Evolutionary conservation across 164 flowering plant genomes (phyloP), one percentile per base, ranked within the genome.

Genomic region (Berberis thunbergii): DNA sequence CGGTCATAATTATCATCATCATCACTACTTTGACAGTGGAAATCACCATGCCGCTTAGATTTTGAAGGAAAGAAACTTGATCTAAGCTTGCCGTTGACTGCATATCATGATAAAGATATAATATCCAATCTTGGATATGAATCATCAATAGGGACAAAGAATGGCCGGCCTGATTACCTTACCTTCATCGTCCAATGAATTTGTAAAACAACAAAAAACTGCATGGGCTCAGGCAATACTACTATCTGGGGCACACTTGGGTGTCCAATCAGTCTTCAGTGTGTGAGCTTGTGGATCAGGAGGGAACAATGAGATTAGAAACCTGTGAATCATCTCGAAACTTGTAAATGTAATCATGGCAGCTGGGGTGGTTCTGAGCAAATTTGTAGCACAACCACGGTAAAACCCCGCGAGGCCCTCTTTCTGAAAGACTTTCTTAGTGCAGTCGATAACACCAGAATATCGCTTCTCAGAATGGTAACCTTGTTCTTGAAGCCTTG

Each of bases 321-420:
- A 91, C 7, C 90, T 81, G 66, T 86, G 94, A 70, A 91, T 89
- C 97, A 95, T 89, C 78, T 95, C 97, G 69, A 91, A 95, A 76
- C 99, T 95, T 61, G 99, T 91, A 66, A 95, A 95, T 57, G 99
- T 91, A 43, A 95, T 95, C 7, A 87, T 91, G 58, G 99, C 99
- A 64, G 97, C 94, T 5, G 97, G 97, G 1, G 97, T 87, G 2
- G 97, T 95, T 74, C 99, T 81, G 13, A 91, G 61, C 59, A 95
- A 84, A 72, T 91, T 95, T 63, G 90, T 95, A 59, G 88, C 97
- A 74, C 99, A 95, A 5, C 99, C 97, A 53, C 97, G 90, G 72
- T 95, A 95, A 72, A 95, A 91, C 10, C 99, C 99, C 43, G 86
- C 45, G 11, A 95, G 43, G 40, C 96, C 99, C 5, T 91, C 97